phyloP scores from a whole-genome alignment of 306 rosid species.

The Begonia loranthoides region DNA sequence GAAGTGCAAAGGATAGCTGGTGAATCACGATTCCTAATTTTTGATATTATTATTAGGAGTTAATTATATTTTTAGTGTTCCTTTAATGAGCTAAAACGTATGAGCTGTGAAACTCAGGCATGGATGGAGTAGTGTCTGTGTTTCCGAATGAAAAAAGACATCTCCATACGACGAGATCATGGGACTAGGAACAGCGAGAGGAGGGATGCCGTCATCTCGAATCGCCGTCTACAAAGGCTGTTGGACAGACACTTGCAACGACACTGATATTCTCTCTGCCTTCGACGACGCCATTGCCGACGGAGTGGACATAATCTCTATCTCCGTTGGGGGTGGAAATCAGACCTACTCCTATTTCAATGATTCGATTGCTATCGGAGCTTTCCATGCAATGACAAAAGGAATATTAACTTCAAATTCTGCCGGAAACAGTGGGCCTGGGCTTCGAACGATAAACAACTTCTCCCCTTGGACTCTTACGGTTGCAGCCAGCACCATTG shows the following conservation, averaged over 20 bases:
- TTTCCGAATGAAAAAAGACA: conserved; percentile 19
- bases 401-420: conserved; percentile 31
- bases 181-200: conserved; percentile 30
- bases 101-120: conserved; percentile 7
- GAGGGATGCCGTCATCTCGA: conserved; percentile 25
- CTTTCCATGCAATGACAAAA: conserved; percentile 37
- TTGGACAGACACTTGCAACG: conserved; percentile 5
- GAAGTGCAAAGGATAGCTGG: conserved; percentile 19
- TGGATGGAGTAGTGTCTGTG: conserved; percentile 41
- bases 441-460: neutral
- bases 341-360: too few relatives aligned
- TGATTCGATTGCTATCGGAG: conserved; percentile 20
- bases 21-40: neutral
- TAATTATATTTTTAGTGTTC: neutral
- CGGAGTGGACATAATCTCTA: conserved; percentile 35
- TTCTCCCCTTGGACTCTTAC: conserved; percentile 43
- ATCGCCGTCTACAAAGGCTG: conserved; percentile 31
- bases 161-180: conserved; percentile 42
- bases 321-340: conserved; percentile 31
- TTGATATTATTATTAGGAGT: too few relatives aligned
- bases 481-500: conserved; percentile 36
- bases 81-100: neutral
- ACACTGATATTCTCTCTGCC: conserved; percentile 10
- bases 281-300: conserved; percentile 41
- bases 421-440: conserved; percentile 27